Evolutionary conservation across 176 grass and related monocot genomes (phyloP).

Genomic region (Ensete glaucum): DNA sequence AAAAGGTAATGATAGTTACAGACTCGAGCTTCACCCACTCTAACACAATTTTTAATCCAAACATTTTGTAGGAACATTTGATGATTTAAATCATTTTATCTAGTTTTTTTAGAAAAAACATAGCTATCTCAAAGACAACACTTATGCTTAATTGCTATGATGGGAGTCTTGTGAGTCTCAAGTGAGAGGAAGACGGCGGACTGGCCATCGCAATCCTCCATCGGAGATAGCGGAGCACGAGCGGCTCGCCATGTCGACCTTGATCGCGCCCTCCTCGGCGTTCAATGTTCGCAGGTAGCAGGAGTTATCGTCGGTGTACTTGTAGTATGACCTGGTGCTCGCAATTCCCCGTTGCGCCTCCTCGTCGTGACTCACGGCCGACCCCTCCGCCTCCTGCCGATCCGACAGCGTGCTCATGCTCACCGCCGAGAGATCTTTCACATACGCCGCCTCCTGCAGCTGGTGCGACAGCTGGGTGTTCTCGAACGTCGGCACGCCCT

Average conservation of each 20-base stretch:
- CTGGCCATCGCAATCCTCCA: too few species aligned
- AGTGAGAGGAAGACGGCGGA: too few species aligned
- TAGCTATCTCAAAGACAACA: too few species aligned
- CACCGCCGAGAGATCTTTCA: neutral
- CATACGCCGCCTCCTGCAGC: neutral
- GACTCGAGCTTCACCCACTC: too few species aligned
- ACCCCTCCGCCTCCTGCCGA: slow-evolving; percentile 14
- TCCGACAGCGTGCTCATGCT: slow-evolving; percentile 3
- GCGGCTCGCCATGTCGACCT: slow-evolving; percentile 1
- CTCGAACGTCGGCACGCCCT: slow-evolving; percentile 1
- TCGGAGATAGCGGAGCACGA: neutral
- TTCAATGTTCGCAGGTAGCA: slow-evolving; percentile 11
- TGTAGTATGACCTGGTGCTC: slow-evolving; percentile 6
- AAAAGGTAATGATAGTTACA: too few species aligned
- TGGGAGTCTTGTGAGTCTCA: too few species aligned
- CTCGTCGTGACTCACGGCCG: neutral
- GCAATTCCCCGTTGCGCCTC: neutral
- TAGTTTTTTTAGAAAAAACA: too few species aligned
- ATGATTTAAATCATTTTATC: too few species aligned
- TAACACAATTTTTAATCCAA: too few species aligned
- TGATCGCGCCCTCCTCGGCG: neutral
- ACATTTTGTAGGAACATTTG: too few species aligned
- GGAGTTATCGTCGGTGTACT: slow-evolving; percentile 5
- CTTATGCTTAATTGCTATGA: too few species aligned
- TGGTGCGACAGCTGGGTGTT: slow-evolving; percentile 6